phyloP scores from a whole-genome alignment of 495 filamentous ascomycete genomes.

The Choiromyces venosus region DNA sequence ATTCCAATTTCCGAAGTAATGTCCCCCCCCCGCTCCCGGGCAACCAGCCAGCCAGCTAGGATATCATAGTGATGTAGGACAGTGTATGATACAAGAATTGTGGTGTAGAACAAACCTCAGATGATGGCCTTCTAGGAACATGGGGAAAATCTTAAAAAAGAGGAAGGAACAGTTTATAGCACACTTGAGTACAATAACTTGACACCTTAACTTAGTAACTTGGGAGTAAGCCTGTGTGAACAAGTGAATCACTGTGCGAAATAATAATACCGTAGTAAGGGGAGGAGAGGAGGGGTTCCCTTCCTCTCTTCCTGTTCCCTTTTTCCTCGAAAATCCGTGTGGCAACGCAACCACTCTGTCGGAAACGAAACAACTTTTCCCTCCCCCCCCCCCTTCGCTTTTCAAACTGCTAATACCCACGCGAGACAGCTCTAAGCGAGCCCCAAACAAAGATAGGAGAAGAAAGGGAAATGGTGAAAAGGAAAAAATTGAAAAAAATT shows the following conservation, averaged over 20 bases:
- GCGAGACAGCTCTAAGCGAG: slow-evolving; percentile 33
- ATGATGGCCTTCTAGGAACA: slow-evolving; percentile 15
- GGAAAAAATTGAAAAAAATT: background rate
- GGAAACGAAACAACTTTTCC: slow-evolving; percentile 35
- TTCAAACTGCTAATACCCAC: slow-evolving; percentile 12
- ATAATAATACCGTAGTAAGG: background rate
- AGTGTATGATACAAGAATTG: too few species aligned
- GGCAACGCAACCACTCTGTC: slow-evolving; percentile 27
- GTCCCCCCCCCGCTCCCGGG: background rate
- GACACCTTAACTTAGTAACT: too few species aligned
- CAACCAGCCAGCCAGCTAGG: background rate
- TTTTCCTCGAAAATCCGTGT: slow-evolving; percentile 23
- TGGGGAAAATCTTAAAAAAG: slow-evolving; percentile 11
- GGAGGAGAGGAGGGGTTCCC: background rate
- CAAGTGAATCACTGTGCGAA: too few species aligned
- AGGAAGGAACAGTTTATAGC: background rate
- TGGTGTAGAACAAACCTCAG: slow-evolving; percentile 10
- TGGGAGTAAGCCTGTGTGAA: too few species aligned
- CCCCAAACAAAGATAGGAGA: background rate
- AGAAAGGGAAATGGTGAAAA: background rate
- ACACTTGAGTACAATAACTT: too few species aligned
- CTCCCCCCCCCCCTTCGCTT: too few species aligned
- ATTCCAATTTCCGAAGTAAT: slow-evolving; percentile 8
- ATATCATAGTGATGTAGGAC: background rate
- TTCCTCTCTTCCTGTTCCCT: too few species aligned